Base-by-base conservation (phyloP, 441 rosid genomes). In the Erysimum cheiri region DNA sequence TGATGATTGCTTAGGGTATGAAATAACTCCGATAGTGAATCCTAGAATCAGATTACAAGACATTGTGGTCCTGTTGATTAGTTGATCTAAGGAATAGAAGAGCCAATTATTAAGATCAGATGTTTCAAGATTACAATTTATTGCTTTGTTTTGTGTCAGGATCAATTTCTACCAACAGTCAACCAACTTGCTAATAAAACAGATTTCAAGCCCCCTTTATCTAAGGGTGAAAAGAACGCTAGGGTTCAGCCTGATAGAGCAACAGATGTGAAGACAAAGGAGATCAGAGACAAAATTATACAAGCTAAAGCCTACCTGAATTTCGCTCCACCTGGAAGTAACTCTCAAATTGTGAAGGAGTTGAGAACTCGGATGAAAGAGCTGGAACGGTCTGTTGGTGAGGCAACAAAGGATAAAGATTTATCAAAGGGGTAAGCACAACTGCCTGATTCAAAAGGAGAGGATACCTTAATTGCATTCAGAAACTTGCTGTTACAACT, bases 271-370 rank as follows among this genome's bases (percentile, higher is more conserved):
- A 91, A 87, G 84, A 81, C 87, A 56, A 87, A 78, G 67, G 84
- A 80, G 85, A 84, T 88, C 76, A 86, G 83, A 84, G 97, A 93
- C 86, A 88, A 87, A 76, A 62, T 93, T 53, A 80, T 93, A 64
- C 86, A 91, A 83, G 95, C 95, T 55, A 86, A 78, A 78, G 92
- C 82, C 64, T 93, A 87, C 85, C 67, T 91, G 82, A 80, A 59
- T 82, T 81, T 82, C 55, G 79, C 90, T 66, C 92, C 89, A 19
- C 78, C 93, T 24, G 92, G 88, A 43, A 83, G 91, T 73, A 82
- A 87, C 75, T 83, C 96, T 59, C 98, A 84, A 77, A 64, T 89
- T 26, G 88, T 84, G 44, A 93, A 72, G 75, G 97, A 91, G 79
- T 82, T 93, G 88, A 87, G 80, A 81, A 69, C 73, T 31, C 83